Conservation (phyloP, 2,329 filamentous ascomycete genomes). For the Fusarium globosum region DNA sequence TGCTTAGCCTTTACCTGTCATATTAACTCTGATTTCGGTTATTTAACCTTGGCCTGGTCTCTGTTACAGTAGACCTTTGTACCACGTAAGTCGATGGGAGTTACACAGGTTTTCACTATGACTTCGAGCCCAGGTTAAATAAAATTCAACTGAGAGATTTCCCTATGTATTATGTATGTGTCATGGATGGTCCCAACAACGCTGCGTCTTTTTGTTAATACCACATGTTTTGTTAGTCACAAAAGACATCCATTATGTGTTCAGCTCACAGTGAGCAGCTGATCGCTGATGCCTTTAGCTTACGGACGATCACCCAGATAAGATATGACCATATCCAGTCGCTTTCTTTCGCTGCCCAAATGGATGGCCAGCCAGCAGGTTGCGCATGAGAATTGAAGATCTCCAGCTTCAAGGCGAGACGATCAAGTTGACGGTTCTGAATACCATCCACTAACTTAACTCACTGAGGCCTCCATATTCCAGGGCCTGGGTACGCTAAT, state of each 20-base stretch:
- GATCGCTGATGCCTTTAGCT: neutral
- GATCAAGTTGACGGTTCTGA: neutral
- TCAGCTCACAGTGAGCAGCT: neutral
- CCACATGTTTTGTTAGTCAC: neutral
- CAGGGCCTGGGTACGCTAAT: neutral
- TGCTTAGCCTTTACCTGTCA: neutral
- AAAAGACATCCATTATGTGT: neutral
- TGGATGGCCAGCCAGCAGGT: neutral
- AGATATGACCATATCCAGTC: neutral
- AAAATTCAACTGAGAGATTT: neutral
- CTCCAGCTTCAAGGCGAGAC: neutral
- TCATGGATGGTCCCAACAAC: neutral
- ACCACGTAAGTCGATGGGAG: neutral
- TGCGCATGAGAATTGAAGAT: neutral
- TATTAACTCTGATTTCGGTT: neutral
- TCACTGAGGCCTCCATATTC: slow-evolving; percentile 10
- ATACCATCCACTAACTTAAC: neutral
- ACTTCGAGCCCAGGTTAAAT: neutral
- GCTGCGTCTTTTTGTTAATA: neutral
- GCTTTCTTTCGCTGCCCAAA: neutral
- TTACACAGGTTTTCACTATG: neutral
- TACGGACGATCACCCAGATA: slow-evolving; percentile 2
- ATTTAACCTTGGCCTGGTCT: too few relatives aligned
- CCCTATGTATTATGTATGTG: neutral
- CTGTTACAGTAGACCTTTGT: neutral